Conservation (phyloP, 495 filamentous ascomycete species). For the Lophiostoma macrostomum region DNA sequence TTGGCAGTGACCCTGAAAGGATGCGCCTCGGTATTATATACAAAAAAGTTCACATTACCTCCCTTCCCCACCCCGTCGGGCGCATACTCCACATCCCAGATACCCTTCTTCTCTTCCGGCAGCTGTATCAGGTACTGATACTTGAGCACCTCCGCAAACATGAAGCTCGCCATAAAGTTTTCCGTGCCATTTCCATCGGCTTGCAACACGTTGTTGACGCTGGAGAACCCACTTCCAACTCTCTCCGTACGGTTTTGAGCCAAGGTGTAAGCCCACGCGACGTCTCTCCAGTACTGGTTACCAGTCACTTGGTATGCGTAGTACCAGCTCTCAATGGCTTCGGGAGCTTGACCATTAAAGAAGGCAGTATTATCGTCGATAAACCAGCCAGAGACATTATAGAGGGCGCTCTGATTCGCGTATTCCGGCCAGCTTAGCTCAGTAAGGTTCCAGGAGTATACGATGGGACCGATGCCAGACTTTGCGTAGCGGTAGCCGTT, state of each 20-base stretch:
- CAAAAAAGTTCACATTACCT: slow-evolving; percentile 57
- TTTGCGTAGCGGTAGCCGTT: slow-evolving; percentile 66
- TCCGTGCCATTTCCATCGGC: slow-evolving; percentile 54
- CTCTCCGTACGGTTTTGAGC: slow-evolving; percentile 64
- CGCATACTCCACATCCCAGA: slow-evolving; percentile 26
- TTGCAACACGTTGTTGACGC: slow-evolving; percentile 56
- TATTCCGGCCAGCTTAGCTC: slow-evolving; percentile 52
- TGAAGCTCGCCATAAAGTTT: slow-evolving; percentile 82
- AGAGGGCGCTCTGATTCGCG: slow-evolving; percentile 69
- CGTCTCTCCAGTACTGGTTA: slow-evolving; percentile 52
- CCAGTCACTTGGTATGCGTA: slow-evolving; percentile 81
- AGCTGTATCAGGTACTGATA: slow-evolving; percentile 72
- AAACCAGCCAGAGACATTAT: slow-evolving; percentile 20
- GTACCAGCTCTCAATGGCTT: slow-evolving; percentile 85
- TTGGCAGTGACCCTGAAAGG: slow-evolving; percentile 55
- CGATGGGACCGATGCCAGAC: slow-evolving; percentile 75
- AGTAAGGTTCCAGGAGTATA: slow-evolving; percentile 63
- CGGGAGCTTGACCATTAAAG: slow-evolving; percentile 69
- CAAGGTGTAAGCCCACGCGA: slow-evolving; percentile 79
- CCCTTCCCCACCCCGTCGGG: slow-evolving; percentile 51
- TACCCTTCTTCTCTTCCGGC: slow-evolving; percentile 59
- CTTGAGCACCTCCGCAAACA: slow-evolving; percentile 87
- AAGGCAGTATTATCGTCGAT: slow-evolving; percentile 50
- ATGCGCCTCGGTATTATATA: slow-evolving; percentile 84
- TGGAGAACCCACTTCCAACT: slow-evolving; percentile 64